Conservation (phyloP, 306 rosid species). For the Lupinus albus region DNA sequence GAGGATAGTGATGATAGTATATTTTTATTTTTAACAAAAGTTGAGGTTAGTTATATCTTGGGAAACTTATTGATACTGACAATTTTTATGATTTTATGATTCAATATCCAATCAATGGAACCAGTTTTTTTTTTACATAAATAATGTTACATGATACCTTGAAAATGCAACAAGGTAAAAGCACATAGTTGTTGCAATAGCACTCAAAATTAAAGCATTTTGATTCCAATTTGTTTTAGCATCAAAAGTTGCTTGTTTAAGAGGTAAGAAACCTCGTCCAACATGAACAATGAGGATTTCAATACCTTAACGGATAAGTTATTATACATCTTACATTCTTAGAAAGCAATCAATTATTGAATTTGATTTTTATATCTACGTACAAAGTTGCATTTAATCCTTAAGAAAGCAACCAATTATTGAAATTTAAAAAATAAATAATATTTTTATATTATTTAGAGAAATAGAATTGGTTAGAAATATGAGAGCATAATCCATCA, state of each 20-base stretch:
- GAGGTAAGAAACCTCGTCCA: too few relatives aligned
- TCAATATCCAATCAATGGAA: too few relatives aligned
- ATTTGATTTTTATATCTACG: not conserved
- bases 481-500: too few relatives aligned
- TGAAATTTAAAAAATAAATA: too few relatives aligned
- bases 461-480: too few relatives aligned
- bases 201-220: not conserved
- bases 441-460: too few relatives aligned
- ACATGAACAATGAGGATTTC: constrained; percentile 16
- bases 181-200: not conserved
- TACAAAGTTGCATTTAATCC: not conserved
- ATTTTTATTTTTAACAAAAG: not conserved
- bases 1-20: constrained; percentile 3
- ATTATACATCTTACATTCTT: not conserved
- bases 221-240: constrained; percentile 18
- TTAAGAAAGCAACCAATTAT: constrained; percentile 40
- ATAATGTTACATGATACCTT: not conserved
- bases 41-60: too few relatives aligned
- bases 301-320: constrained; percentile 29
- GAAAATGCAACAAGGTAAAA: not conserved
- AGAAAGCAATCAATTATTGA: not conserved
- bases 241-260: constrained; percentile 18
- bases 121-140: too few relatives aligned
- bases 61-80: too few relatives aligned
- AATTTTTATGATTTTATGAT: too few relatives aligned